These are phyloP conservation scores for Glycine tomentella DNA, from an alignment of 306 rosid genomes.

Conservation along the genomic window DNA sequence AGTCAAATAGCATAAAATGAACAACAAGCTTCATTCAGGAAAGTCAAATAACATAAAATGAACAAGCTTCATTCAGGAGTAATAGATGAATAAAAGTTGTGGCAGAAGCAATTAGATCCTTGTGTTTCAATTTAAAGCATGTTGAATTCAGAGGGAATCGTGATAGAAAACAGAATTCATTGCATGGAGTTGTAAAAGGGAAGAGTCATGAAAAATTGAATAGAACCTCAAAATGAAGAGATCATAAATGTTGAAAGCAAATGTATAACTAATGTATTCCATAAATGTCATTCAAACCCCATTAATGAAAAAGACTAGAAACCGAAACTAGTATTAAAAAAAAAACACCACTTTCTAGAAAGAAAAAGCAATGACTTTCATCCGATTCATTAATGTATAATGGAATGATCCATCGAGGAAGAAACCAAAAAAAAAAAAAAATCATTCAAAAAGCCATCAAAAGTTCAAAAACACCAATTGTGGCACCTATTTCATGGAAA, in stretches of 20 bases:
- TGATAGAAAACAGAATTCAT: conserved; percentile 19
- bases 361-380: conserved; percentile 24
- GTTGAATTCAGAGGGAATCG: neutral
- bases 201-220: conserved; percentile 18
- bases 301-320: neutral
- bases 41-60: conserved; percentile 18
- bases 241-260: conserved; percentile 17
- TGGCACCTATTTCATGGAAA: neutral
- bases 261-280: conserved; percentile 8
- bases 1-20: conserved; percentile 21
- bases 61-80: conserved; percentile 1
- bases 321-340: neutral
- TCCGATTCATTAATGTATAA: conserved; percentile 40
- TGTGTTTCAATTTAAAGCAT: neutral
- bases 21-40: neutral
- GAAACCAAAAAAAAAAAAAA: conserved; percentile 32
- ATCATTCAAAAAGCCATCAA: conserved; percentile 12
- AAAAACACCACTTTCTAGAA: conserved; percentile 24
- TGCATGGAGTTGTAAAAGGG: conserved; percentile 36
- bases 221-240: conserved; percentile 7
- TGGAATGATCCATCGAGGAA: conserved; percentile 30
- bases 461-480: conserved; percentile 35
- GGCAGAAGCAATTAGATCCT: neutral
- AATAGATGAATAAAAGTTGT: conserved; percentile 23
- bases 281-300: conserved; percentile 28